Evolutionary conservation across 441 rosid genomes (phyloP).

Genomic region (Geranium incanum): DNA sequence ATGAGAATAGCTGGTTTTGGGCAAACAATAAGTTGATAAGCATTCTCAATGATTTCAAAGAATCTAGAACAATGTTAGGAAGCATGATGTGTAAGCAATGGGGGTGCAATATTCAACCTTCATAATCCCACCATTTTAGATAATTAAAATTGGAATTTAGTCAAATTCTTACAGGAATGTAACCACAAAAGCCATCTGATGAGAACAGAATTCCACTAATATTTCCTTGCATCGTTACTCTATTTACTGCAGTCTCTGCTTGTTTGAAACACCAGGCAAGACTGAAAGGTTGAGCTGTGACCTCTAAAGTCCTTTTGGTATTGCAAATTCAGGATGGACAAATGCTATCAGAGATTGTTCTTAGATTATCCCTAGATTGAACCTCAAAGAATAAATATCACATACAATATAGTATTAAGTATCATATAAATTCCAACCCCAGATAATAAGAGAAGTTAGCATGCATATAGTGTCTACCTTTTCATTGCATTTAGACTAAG

Average conservation of each 20-base stretch:
- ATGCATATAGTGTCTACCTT: not conserved
- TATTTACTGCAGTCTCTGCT: not conserved
- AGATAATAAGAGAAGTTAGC: not conserved
- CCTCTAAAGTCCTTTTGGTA: not conserved
- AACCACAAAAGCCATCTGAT: not conserved
- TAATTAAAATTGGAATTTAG: not conserved
- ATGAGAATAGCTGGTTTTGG: not conserved
- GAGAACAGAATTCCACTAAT: not conserved
- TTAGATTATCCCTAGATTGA: not conserved
- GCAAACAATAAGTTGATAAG: not conserved
- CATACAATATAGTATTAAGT: not conserved
- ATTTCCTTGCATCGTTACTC: not conserved
- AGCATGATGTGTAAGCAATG: not conserved
- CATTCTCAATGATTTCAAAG: not conserved
- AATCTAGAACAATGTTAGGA: not conserved
- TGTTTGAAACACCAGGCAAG: not conserved
- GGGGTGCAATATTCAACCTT: not conserved
- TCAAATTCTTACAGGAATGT: not conserved
- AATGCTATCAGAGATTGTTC: not conserved
- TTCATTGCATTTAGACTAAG: not conserved
- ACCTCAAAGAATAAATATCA: not conserved
- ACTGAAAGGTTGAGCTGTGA: conserved; percentile 7
- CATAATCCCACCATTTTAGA: not conserved
- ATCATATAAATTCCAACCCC: not conserved
- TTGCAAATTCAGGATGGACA: not conserved